These are phyloP conservation scores for Triangularia setosa DNA, from an alignment of 2,329 filamentous ascomycete species.

Conservation along the genomic window DNA sequence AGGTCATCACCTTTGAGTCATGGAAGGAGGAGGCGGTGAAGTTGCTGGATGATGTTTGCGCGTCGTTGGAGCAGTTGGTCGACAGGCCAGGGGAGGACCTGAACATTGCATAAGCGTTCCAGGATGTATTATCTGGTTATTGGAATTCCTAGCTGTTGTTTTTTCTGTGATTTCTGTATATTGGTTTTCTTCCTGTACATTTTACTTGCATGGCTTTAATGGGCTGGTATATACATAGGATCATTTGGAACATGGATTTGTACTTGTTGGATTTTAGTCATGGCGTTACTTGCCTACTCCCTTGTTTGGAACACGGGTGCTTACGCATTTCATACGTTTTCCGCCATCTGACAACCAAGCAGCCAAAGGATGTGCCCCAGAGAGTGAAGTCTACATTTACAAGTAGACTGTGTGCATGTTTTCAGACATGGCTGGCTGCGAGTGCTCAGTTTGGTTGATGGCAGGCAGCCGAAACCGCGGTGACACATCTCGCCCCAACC, in stretches of 20 bases:
- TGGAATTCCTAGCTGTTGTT: not conserved
- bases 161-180: not conserved
- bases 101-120: not conserved
- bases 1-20: slow-evolving; percentile 57
- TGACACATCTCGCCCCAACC: not conserved
- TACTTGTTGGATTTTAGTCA: not conserved
- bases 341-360: no score
- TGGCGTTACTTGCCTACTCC: not conserved
- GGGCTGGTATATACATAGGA: not conserved
- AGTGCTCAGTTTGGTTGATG: not conserved
- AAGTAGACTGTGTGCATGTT: no score
- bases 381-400: no score
- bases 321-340: no score
- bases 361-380: no score
- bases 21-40: slow-evolving; percentile 50
- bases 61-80: slow-evolving; percentile 39
- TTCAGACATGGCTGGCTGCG: no score
- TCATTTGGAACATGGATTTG: not conserved
- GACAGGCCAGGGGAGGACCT: slow-evolving; percentile 29
- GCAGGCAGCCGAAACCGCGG: no score
- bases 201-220: not conserved
- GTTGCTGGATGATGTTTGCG: slow-evolving; percentile 48
- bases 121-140: not conserved
- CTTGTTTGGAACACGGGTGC: not conserved
- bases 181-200: not conserved